phyloP scores from a whole-genome alignment of 352 stramenopile genomes.

The Globisporangium paroecandrum region DNA sequence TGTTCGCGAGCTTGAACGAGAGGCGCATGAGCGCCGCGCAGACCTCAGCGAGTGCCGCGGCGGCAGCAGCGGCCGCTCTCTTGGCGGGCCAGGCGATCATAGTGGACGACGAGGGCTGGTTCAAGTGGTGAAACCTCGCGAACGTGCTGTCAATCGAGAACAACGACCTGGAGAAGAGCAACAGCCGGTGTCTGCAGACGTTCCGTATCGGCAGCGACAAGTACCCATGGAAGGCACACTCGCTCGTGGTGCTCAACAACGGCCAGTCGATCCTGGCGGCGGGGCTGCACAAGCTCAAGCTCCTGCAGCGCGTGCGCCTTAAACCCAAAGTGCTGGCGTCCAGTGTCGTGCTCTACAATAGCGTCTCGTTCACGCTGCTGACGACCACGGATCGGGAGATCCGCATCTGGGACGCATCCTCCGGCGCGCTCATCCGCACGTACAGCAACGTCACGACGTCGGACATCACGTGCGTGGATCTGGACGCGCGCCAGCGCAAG shows the following conservation, averaged over 20 bases:
- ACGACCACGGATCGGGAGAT: conserved; percentile 69
- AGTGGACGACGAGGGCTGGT: conserved; percentile 77
- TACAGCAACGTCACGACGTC: conserved; percentile 47
- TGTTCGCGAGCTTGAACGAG: conserved; percentile 17
- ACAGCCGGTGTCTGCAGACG: conserved; percentile 58
- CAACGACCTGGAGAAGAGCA: conserved; percentile 50
- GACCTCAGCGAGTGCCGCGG: conserved; percentile 11
- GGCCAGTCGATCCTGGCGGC: conserved; percentile 56
- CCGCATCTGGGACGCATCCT: conserved; percentile 65
- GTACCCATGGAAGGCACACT: conserved; percentile 69
- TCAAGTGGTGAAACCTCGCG: conserved; percentile 78
- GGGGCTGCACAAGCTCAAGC: conserved; percentile 66
- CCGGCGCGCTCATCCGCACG: conserved; percentile 49
- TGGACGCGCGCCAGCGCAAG: conserved; percentile 69
- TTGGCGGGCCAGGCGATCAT: conserved; percentile 70
- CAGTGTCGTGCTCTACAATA: conserved; percentile 66
- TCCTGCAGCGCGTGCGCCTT: conserved; percentile 59
- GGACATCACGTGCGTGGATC: conserved; percentile 71
- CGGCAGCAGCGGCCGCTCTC: conserved; percentile 21
- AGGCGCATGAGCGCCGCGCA: neutral
- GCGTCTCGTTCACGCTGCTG: conserved; percentile 57
- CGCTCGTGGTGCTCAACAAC: conserved; percentile 57
- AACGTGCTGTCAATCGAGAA: conserved; percentile 65
- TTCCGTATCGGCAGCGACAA: conserved; percentile 69
- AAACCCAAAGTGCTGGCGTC: conserved; percentile 60